phyloP scores from a whole-genome alignment of 1,139 yeast genomes.

The Yamadazyma triangularis region DNA sequence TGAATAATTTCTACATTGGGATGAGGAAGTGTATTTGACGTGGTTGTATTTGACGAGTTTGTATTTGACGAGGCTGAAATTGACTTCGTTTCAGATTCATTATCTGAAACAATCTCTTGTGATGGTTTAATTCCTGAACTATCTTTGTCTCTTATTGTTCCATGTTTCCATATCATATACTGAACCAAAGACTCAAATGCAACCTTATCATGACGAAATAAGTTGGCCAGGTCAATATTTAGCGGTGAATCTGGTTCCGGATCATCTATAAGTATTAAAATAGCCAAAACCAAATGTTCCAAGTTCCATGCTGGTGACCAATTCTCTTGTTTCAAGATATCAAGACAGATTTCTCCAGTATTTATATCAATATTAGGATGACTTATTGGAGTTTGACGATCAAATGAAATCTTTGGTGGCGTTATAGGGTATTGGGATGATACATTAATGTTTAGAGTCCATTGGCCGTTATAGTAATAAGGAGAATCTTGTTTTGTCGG shows the following conservation, averaged over 20 bases:
- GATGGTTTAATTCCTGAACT: conserved; percentile 3
- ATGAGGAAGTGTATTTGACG: conserved; percentile 2
- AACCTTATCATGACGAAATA: conserved; percentile 47
- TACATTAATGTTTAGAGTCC: conserved; percentile 52
- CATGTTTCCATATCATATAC: conserved; percentile 52
- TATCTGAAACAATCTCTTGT: conserved; percentile 5
- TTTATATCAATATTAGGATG: conserved; percentile 71
- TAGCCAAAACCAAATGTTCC: conserved; percentile 62
- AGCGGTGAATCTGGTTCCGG: conserved; percentile 89
- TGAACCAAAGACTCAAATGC: conserved; percentile 63
- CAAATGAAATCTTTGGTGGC: conserved; percentile 64
- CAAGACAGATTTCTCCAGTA: conserved; percentile 84
- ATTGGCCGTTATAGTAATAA: conserved; percentile 48
- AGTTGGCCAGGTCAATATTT: conserved; percentile 81
- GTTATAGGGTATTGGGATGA: conserved; percentile 58
- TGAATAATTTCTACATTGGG: conserved; percentile 6
- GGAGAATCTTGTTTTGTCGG: conserved; percentile 41
- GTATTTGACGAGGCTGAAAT: too few relatives aligned
- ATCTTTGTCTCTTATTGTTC: conserved; percentile 13
- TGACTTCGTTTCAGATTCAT: too few relatives aligned
- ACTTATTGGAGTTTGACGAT: conserved; percentile 41
- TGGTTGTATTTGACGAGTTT: not conserved
- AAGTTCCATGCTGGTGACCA: conserved; percentile 95
- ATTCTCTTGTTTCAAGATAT: conserved; percentile 55
- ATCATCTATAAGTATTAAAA: conserved; percentile 60